A percentile compares a stretch with the other conserved stretches of the same genome.
phyloP scores from a whole-genome alignment of 495 filamentous ascomycete genomes.

The Neurospora sp. region DNA sequence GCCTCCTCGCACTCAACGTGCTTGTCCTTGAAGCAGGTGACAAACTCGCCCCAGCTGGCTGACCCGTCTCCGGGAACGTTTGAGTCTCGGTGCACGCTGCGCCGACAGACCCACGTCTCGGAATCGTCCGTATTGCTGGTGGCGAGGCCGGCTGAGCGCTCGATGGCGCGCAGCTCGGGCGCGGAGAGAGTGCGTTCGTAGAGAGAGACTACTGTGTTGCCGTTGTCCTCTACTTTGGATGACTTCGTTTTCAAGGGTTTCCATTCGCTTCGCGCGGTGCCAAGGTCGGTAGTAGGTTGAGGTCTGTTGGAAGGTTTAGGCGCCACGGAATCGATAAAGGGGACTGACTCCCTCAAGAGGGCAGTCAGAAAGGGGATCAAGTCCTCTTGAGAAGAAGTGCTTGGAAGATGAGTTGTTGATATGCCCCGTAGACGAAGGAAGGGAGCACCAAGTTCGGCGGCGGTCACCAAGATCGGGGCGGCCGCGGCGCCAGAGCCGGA shows the following conservation, averaged over 20 bases:
- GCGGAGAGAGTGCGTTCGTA: slow-evolving; percentile 32
- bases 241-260: slow-evolving; percentile 32
- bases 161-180: slow-evolving; percentile 18
- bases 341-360: slow-evolving; percentile 45
- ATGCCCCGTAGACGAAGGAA: slow-evolving; percentile 32
- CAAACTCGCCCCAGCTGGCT: slow-evolving; percentile 58
- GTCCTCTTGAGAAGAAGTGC: slow-evolving; percentile 11
- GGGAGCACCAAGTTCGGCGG: background rate
- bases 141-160: background rate
- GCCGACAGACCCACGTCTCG: slow-evolving; percentile 47
- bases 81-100: slow-evolving; percentile 50
- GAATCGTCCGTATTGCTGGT: slow-evolving; percentile 5
- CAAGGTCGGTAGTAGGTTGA: background rate
- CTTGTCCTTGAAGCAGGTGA: slow-evolving; percentile 43
- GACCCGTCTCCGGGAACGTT: slow-evolving; percentile 37
- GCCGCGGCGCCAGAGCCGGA: background rate
- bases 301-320: slow-evolving; percentile 19
- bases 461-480: background rate
- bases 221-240: slow-evolving; percentile 29
- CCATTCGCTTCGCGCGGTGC: slow-evolving; percentile 25
- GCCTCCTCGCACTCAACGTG: slow-evolving; percentile 60
- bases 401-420: slow-evolving; percentile 27
- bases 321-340: slow-evolving; percentile 41
- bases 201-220: slow-evolving; percentile 33
- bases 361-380: slow-evolving; percentile 29